These are phyloP conservation scores for Pestalotiopsis fici DNA, from an alignment of 2,329 filamentous ascomycete species.

Conservation along the genomic window DNA sequence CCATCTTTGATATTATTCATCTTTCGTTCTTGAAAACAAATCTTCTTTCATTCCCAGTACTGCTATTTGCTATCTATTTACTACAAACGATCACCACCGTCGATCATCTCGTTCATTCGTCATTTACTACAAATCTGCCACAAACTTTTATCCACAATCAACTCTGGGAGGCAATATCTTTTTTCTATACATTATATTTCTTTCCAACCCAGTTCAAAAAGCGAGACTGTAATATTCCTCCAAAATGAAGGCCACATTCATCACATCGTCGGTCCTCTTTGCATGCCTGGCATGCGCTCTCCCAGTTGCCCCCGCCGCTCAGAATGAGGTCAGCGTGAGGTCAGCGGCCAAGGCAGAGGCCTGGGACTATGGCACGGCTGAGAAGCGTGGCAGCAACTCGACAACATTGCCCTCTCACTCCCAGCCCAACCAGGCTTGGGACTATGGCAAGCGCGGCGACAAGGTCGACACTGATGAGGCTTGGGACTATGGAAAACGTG, in stretches of 20 bases:
- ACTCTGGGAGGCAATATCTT: not conserved
- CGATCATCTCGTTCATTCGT: not conserved
- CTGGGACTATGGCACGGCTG: not conserved
- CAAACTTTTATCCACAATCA: not conserved
- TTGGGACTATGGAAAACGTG: constrained; percentile 14
- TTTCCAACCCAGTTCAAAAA: not conserved
- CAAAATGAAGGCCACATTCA: not conserved
- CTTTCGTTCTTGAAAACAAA: not conserved
- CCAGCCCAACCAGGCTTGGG: not conserved
- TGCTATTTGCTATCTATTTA: not conserved
- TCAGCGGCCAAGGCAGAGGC: not conserved
- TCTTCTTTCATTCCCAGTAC: not conserved
- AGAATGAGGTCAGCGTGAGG: not conserved
- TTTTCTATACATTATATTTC: not conserved
- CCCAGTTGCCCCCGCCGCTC: not conserved
- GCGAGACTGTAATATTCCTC: not conserved
- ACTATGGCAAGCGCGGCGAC: constrained; percentile 11
- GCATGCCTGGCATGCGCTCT: not conserved
- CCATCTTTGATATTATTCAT: not conserved
- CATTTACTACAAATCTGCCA: not conserved
- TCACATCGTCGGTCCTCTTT: not conserved
- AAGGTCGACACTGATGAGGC: not conserved
- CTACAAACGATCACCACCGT: not conserved
- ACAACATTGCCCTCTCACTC: not conserved
- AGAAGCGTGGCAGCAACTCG: not conserved